A percentile compares a stretch with the other conserved stretches of the same genome.
Evolutionary conservation across 1,284 basidiomycete genomes (phyloP).

Genomic region (Coniophora puteana): DNA sequence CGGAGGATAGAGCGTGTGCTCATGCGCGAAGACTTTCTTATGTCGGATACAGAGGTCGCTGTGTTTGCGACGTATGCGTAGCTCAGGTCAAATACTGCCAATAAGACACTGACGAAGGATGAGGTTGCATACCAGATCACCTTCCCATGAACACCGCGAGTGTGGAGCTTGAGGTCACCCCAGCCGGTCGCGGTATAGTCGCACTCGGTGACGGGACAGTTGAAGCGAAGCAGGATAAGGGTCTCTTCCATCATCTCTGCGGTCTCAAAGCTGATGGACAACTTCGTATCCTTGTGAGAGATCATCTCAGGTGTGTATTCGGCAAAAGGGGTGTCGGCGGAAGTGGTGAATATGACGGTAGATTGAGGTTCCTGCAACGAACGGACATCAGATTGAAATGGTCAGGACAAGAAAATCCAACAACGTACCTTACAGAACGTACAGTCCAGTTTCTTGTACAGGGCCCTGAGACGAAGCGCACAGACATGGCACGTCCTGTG

Average conservation of each 20-base stretch:
- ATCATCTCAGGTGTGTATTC: conserved; percentile 57
- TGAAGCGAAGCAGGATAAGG: conserved; percentile 86
- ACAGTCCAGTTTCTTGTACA: conserved; percentile 93
- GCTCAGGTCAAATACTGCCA: background rate
- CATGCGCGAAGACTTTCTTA: conserved; percentile 96
- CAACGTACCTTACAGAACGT: conserved; percentile 89
- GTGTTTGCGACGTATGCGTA: no score
- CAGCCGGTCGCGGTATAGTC: conserved; percentile 85
- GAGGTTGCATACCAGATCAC: conserved; percentile 85
- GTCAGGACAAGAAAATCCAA: background rate
- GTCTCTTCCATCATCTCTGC: conserved; percentile 95
- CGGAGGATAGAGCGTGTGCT: conserved; percentile 83
- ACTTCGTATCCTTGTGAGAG: conserved; percentile 71
- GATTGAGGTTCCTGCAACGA: conserved; percentile 67
- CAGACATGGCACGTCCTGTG: conserved; percentile 94
- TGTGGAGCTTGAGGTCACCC: conserved; percentile 85
- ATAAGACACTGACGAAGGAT: conserved; percentile 9
- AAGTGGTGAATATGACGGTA: conserved; percentile 79
- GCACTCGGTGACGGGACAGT: conserved; percentile 81
- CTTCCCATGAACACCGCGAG: conserved; percentile 70
- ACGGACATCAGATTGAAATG: conserved; percentile 1
- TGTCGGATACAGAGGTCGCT: conserved; percentile 87
- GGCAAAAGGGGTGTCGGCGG: conserved; percentile 60
- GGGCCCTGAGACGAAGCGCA: conserved; percentile 82
- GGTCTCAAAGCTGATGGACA: conserved; percentile 86